Evolutionary conservation across 371 early-diverging fungal genomes (phyloP), one percentile per base, ranked within the genome.

Genomic region (Polyrhizophydium stewartii): DNA sequence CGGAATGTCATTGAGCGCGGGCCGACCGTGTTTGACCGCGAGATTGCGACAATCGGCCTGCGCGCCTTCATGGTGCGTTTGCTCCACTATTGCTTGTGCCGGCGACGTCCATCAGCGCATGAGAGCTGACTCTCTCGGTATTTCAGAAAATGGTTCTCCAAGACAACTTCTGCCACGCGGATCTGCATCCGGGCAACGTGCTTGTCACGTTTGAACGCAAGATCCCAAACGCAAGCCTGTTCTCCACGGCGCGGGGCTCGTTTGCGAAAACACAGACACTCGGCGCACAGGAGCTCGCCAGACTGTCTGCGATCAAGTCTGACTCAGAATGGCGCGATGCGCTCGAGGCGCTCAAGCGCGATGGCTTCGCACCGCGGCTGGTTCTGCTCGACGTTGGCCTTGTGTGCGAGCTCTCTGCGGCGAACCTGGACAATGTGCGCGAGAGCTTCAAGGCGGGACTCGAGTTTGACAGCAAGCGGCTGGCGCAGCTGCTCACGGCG

Each of bases 101-200:
- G 13, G 17, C 49, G 6, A 19, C 43, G 28, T 25, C 32, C 25
- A 30, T 22, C 25, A 13, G 12, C 25, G 12, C 3, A 13, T 13
- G 10, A 27, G 7, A 19, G 22, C 0, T 31, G 31, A 27, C 59
- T 43, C 27, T 49, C 9, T 13, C 30, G 22, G 60, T 55, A 46
- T 33, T 17, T 37, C 52, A 62, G 86, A 81, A 89, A 53, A 96
- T 96, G 95, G 77, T 94, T 5, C 87, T 93, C 28, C 78, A 85
- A 51, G 91, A 92, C 70, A 94, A 96, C 68, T 93, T 93, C 77
- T 87, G 90, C 25, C 96, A 96, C 68, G 91, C 92, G 9, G 94
- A 97, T 71, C 70, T 95, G 55, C 95, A 94, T 60, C 94, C 95
- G 0, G 76, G 97, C 32, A 95, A 97, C 66, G 92, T 94, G 41